These are phyloP conservation scores for Chytridium lagenaria DNA, from an alignment of 371 early-diverging fungal genomes.

Conservation along the genomic window DNA sequence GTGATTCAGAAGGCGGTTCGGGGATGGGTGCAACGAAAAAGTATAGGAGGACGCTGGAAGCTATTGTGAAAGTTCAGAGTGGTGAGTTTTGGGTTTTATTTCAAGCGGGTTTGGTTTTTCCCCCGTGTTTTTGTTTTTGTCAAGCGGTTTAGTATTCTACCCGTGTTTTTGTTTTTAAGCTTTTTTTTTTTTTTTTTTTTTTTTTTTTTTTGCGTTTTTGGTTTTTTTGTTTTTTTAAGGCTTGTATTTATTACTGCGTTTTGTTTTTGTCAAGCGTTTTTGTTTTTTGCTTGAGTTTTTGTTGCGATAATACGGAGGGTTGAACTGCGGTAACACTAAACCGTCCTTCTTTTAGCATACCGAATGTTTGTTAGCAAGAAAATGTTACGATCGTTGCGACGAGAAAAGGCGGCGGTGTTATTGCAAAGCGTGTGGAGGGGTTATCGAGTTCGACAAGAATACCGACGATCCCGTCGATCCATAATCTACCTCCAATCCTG, in stretches of 20 bases:
- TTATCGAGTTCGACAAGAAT: not conserved
- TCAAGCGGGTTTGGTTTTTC: no score
- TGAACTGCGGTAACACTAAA: no score
- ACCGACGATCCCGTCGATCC: slow-evolving; percentile 22
- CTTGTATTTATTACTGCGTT: no score
- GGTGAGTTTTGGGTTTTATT: slow-evolving; percentile 20
- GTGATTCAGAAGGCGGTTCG: not conserved
- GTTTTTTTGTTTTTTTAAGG: no score
- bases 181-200: no score
- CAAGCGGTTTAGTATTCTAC: no score
- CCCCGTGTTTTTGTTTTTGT: not conserved
- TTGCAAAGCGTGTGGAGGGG: slow-evolving; percentile 65
- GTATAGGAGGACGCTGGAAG: not conserved
- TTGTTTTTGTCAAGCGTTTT: no score
- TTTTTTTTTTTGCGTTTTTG: no score
- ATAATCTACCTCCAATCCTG: slow-evolving; percentile 75
- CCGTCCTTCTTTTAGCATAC: not conserved
- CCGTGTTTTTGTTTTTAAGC: no score
- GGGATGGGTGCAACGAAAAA: not conserved
- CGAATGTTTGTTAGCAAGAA: not conserved
- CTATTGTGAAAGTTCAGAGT: slow-evolving; percentile 48
- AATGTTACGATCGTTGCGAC: not conserved
- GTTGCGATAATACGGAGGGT: no score
- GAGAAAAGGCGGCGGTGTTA: slow-evolving; percentile 59
- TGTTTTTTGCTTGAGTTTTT: no score